phyloP scores from a whole-genome alignment of 495 filamentous ascomycete genomes.

The Penicillium ucsense region DNA sequence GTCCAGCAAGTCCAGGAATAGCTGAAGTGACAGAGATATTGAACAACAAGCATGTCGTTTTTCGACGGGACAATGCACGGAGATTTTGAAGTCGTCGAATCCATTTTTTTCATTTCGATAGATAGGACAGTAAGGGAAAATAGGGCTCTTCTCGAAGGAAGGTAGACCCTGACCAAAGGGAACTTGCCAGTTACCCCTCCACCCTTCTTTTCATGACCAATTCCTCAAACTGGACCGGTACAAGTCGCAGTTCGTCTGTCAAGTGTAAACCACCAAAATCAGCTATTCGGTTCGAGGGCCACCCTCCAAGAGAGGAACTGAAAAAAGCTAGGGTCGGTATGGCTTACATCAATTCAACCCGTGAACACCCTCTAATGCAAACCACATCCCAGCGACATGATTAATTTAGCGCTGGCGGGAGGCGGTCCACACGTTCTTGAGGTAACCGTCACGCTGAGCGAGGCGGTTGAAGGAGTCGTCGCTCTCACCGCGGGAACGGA shows the following conservation, averaged over 20 bases:
- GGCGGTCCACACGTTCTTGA: conserved; percentile 93
- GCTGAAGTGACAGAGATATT: too few species aligned
- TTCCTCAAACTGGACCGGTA: conserved; percentile 22
- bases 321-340: background rate
- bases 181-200: conserved; percentile 12
- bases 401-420: conserved; percentile 53
- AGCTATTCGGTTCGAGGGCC: too few species aligned
- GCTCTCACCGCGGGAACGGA: conserved; percentile 92
- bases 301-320: background rate
- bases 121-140: conserved; percentile 24
- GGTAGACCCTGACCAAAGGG: conserved; percentile 14
- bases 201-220: conserved; percentile 18
- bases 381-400: conserved; percentile 5
- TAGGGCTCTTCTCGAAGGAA: conserved; percentile 16
- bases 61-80: too few species aligned
- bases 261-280: too few species aligned
- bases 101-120: conserved; percentile 26
- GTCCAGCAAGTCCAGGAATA: too few species aligned
- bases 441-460: conserved; percentile 86
- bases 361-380: conserved; percentile 16
- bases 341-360: conserved; percentile 27
- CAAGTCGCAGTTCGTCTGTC: conserved; percentile 20
- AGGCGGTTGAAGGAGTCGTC: conserved; percentile 95
- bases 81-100: conserved; percentile 24
- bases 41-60: too few species aligned